Percentiles rank a stretch among this genome's conserved stretches.
These are phyloP conservation scores for Saccharomycopsis crataegensis DNA, from an alignment of 1,139 yeast species.

Conservation along the genomic window DNA sequence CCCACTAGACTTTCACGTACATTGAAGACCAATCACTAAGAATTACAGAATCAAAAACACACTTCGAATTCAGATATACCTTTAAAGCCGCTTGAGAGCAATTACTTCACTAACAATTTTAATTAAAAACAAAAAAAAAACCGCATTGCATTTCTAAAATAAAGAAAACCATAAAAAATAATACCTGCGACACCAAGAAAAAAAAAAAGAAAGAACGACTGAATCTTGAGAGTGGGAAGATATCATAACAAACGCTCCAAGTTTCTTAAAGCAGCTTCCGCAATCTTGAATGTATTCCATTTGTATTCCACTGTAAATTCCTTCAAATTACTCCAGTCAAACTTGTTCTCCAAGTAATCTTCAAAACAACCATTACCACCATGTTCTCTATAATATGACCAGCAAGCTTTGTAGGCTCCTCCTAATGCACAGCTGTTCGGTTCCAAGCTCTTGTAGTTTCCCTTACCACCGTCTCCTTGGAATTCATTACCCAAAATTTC, in stretches of 20 bases:
- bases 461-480: constrained; percentile 35
- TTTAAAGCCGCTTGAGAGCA: too few species aligned
- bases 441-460: constrained; percentile 66
- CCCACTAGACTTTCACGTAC: too few species aligned
- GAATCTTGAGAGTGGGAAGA: too few species aligned
- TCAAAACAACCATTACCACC: constrained; percentile 26
- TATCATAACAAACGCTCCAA: constrained; percentile 25
- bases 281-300: constrained; percentile 29
- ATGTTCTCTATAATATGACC: constrained; percentile 46
- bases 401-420: constrained; percentile 84
- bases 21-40: too few species aligned
- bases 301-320: constrained; percentile 28
- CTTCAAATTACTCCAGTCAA: constrained; percentile 45
- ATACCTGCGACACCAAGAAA: too few species aligned
- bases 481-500: constrained; percentile 51
- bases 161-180: too few species aligned
- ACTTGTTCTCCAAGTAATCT: constrained; percentile 35
- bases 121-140: too few species aligned
- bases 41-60: too few species aligned
- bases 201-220: too few species aligned
- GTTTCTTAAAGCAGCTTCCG: constrained; percentile 29
- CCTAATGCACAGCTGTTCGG: constrained; percentile 93
- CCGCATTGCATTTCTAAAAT: too few species aligned
- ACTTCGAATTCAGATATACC: too few species aligned
- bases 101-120: too few species aligned